phyloP scores from a whole-genome alignment of 192 early-diverging fungal genomes.

The Coemansia sp. region DNA sequence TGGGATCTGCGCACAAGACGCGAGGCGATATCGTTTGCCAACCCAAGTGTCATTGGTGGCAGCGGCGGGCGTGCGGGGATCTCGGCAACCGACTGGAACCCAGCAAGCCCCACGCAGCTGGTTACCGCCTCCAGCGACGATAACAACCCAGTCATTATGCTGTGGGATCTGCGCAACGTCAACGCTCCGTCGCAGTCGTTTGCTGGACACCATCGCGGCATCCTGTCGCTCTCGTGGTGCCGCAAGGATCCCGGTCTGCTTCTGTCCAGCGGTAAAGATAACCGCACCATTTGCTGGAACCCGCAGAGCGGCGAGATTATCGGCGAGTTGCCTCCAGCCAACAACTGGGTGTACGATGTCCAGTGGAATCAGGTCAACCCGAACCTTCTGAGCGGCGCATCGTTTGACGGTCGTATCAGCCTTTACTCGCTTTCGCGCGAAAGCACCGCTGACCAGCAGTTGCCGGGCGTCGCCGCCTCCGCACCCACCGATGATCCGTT shows the following conservation, averaged over 20 bases:
- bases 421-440: slow-evolving; percentile 70
- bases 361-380: slow-evolving; percentile 96
- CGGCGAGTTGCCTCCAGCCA: slow-evolving; percentile 82
- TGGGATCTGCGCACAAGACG: slow-evolving; percentile 92
- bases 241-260: slow-evolving; percentile 90
- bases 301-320: slow-evolving; percentile 77
- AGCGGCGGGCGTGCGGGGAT: slow-evolving; percentile 69
- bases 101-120: slow-evolving; percentile 91
- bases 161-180: slow-evolving; percentile 97
- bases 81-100: slow-evolving; percentile 89
- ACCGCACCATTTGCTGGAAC: slow-evolving; percentile 92
- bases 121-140: slow-evolving; percentile 93
- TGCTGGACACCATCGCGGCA: slow-evolving; percentile 85
- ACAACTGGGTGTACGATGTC: slow-evolving; percentile 96
- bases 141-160: slow-evolving; percentile 76
- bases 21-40: slow-evolving; percentile 79
- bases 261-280: slow-evolving; percentile 94
- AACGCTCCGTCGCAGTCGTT: slow-evolving; percentile 86
- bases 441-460: slow-evolving; percentile 2
- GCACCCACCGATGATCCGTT: slow-evolving; percentile 70
- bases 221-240: slow-evolving; percentile 94
- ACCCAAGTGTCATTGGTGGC: slow-evolving; percentile 56
- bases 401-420: slow-evolving; percentile 91
- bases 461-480: slow-evolving; percentile 35
- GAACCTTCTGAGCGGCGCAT: slow-evolving; percentile 81